phyloP scores from a whole-genome alignment of 345 rosid genomes.

The Populus tremula region DNA sequence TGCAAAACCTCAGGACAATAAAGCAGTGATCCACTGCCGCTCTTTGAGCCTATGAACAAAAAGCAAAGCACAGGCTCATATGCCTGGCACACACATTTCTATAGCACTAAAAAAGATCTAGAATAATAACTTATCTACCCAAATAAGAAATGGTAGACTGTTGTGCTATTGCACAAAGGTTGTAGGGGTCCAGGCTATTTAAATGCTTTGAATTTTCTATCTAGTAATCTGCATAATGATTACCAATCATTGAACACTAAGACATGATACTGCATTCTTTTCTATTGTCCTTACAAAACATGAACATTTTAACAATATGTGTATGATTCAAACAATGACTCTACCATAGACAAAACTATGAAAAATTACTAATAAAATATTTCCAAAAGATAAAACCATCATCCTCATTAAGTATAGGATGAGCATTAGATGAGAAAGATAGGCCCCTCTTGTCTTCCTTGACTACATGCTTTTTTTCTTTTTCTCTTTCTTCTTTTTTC shows the following conservation, averaged over 20 bases:
- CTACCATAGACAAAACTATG: neutral
- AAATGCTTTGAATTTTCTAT: neutral
- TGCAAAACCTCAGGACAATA: neutral
- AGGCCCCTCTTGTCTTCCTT: neutral
- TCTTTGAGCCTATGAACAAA: neutral
- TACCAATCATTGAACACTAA: neutral
- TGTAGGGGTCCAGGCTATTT: neutral
- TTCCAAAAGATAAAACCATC: neutral
- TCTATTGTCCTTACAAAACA: neutral
- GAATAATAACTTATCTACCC: neutral
- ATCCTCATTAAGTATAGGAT: neutral
- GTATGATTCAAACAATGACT: neutral
- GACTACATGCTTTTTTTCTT: neutral
- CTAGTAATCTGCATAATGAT: neutral
- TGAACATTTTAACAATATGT: neutral
- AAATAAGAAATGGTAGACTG: neutral
- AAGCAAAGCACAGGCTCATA: neutral
- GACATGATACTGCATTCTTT: neutral
- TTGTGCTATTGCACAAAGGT: neutral
- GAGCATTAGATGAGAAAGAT: neutral
- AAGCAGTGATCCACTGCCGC: neutral
- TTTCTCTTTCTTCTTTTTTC: neutral
- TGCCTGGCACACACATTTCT: neutral
- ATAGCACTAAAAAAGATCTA: neutral
- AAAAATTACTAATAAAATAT: neutral